Evolutionary conservation across 306 rosid species (phyloP), one percentile per base, ranked within the genome.

Genomic region (Pyrus bretschneideri): DNA sequence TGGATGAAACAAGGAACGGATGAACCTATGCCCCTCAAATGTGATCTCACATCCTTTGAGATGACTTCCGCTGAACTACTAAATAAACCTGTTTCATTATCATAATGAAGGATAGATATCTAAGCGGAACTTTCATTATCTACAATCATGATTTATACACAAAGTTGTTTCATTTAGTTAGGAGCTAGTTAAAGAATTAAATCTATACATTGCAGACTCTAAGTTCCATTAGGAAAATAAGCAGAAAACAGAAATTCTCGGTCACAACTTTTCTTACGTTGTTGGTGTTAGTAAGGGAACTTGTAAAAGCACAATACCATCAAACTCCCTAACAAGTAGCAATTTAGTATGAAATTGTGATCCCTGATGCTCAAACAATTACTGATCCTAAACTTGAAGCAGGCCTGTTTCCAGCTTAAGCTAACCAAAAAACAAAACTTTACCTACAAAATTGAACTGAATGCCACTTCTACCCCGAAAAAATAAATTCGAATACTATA

Each of bases 381-480:
- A 61, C 58, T 42, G 11, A 38, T 59, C 68, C 33, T 30, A 35
- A 23, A 23, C 77, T 73, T 44, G n/a, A 73, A 73, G 11, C 18
- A 14, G 5, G n/a, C 21, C 77, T 69, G 60, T 40, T 60, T 73
- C 67, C 75, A 59, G 77, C 67, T 73, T 27, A 59, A 27, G 21
- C 42, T 59, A 59, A 40, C 54, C 35, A 0, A 15, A 73, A 73
- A 59, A 38, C 17, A 44, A 73, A 73, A 73, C 21, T 14, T 9
- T 11, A 17, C 52, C 49, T n/a, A 55, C 45, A 29, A 29, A 62
- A 51, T 51, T 51, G 21, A 51, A 51, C 18, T 51, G 55, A 51
- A 15, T 49, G 55, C 55, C 17, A 5, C 17, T 15, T 51, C 21
- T 42, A 17, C 18, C 7, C 55, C 55, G 21, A 51, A 15, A 27